Evolutionary conservation across 441 rosid genomes (phyloP).

Genomic region (Codiaeum variegatum): DNA sequence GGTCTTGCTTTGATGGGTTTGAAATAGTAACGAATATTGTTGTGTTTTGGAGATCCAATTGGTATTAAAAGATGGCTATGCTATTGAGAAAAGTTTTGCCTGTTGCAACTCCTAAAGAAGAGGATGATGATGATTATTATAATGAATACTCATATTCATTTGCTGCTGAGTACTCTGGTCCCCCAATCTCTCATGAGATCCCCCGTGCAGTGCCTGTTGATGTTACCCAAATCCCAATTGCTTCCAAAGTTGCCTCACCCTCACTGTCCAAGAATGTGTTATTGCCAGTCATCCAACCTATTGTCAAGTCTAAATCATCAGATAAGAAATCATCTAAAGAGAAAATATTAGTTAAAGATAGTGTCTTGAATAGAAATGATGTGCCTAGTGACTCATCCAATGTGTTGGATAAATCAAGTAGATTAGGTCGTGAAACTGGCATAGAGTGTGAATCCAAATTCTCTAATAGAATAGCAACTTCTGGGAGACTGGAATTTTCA

Average conservation of each 20-base stretch:
- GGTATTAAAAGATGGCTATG: conserved; percentile 36
- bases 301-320: conserved; percentile 26
- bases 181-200: conserved; percentile 58
- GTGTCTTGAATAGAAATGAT: conserved; percentile 13
- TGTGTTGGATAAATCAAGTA: conserved; percentile 26
- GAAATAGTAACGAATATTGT: conserved; percentile 14
- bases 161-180: conserved; percentile 77
- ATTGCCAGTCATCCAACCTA: conserved; percentile 75
- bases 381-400: conserved; percentile 27
- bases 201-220: conserved; percentile 76
- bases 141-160: conserved; percentile 45
- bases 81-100: conserved; percentile 48
- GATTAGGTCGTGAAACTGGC: conserved; percentile 13
- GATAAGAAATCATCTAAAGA: conserved; percentile 22
- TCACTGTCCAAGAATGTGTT: conserved; percentile 40
- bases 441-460: conserved; percentile 1
- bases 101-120: conserved; percentile 30
- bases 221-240: conserved; percentile 72
- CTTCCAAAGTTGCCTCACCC: conserved; percentile 54
- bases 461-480: conserved; percentile 17
- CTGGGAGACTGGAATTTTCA: conserved; percentile 13
- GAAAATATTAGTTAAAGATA: conserved; percentile 14
- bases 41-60: conserved; percentile 16
- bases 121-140: conserved; percentile 34
- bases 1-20: conserved; percentile 4